These are phyloP conservation scores for Penicillium hordei DNA, from an alignment of 2,329 filamentous ascomycete species.

Conservation along the genomic window DNA sequence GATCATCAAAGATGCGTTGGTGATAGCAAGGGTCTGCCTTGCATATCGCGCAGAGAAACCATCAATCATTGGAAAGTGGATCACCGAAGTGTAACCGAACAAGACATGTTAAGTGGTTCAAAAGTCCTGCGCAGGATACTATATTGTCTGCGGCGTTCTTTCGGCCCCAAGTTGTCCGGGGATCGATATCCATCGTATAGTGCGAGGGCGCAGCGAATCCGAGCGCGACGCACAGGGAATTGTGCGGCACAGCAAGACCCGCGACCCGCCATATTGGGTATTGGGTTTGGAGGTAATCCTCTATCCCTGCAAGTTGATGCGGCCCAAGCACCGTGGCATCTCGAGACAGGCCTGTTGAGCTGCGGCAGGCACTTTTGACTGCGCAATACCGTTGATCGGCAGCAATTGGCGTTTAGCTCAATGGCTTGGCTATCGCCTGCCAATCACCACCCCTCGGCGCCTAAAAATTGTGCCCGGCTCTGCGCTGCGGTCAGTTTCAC, in stretches of 20 bases:
- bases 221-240: slow-evolving; percentile 5
- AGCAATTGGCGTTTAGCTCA: slow-evolving; percentile 14
- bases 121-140: slow-evolving; percentile 2
- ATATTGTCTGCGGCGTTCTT: background rate
- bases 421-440: slow-evolving; percentile 13
- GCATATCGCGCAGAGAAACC: slow-evolving; percentile 17
- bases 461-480: slow-evolving; percentile 17
- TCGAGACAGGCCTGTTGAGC: background rate
- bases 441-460: slow-evolving; percentile 23
- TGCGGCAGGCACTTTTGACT: slow-evolving; percentile 8
- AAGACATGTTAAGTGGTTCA: background rate
- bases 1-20: slow-evolving; percentile 13
- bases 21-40: slow-evolving; percentile 19
- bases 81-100: background rate
- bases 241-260: slow-evolving; percentile 19
- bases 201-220: slow-evolving; percentile 16
- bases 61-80: slow-evolving; percentile 11
- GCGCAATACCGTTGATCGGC: slow-evolving; percentile 14
- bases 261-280: slow-evolving; percentile 18
- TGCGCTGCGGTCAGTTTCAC: slow-evolving; percentile 11
- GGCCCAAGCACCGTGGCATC: slow-evolving; percentile 9
- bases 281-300: slow-evolving; percentile 16
- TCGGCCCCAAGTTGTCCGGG: slow-evolving; percentile 3
- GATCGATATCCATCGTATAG: slow-evolving; percentile 9
- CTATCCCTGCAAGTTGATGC: slow-evolving; percentile 12